Evolutionary conservation across 306 rosid species (phyloP).

Genomic region (Ochetophila trinervis): DNA sequence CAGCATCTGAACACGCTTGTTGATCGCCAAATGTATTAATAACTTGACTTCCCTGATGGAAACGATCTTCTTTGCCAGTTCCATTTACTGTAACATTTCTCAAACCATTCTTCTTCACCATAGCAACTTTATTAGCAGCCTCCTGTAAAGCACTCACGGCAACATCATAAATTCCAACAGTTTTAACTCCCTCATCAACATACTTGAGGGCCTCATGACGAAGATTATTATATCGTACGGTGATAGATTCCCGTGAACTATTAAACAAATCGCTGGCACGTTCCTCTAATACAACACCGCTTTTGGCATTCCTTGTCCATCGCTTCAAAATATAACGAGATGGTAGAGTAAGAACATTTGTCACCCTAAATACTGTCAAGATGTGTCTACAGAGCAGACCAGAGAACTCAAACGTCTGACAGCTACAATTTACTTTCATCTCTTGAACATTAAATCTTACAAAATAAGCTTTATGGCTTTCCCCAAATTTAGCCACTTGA

Average conservation of each 20-base stretch:
- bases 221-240: slow-evolving; percentile 27
- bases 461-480: slow-evolving; percentile 21
- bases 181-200: slow-evolving; percentile 29
- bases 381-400: slow-evolving; percentile 36
- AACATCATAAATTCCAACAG: slow-evolving; percentile 23
- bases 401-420: slow-evolving; percentile 31
- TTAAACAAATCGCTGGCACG: slow-evolving; percentile 18
- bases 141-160: slow-evolving; percentile 24
- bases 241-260: slow-evolving; percentile 23
- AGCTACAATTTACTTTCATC: slow-evolving; percentile 32
- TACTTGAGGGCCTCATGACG: slow-evolving; percentile 29
- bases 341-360: slow-evolving; percentile 38
- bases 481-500: slow-evolving; percentile 33
- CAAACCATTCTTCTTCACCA: slow-evolving; percentile 16
- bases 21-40: slow-evolving; percentile 1
- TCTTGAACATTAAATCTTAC: slow-evolving; percentile 27
- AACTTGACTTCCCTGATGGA: slow-evolving; percentile 12
- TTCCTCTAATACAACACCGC: slow-evolving; percentile 32
- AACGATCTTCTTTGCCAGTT: not conserved
- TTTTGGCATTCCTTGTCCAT: slow-evolving; percentile 41
- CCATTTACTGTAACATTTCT: slow-evolving; percentile 4
- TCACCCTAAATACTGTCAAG: slow-evolving; percentile 39
- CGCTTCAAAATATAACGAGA: slow-evolving; percentile 31
- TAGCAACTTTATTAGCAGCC: slow-evolving; percentile 29
- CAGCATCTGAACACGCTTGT: slow-evolving; percentile 11